A percentile compares a stretch with the other conserved stretches of the same genome.
These are phyloP conservation scores for Sphenostylis stenocarpa DNA, from an alignment of 306 rosid species.

Conservation along the genomic window DNA sequence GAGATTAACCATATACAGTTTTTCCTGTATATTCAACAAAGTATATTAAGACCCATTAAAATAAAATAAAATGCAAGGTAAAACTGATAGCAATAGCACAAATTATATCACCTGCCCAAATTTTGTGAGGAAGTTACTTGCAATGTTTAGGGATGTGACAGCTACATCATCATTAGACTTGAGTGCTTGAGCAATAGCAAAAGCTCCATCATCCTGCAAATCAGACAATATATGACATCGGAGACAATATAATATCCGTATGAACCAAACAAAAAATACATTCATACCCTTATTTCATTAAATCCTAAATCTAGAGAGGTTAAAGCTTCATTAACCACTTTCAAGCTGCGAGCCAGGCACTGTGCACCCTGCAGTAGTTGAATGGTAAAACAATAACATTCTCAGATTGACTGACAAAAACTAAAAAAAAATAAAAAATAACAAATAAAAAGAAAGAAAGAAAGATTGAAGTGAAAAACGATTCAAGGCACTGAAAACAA, in stretches of 20 bases:
- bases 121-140: constrained; percentile 90
- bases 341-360: constrained; percentile 95
- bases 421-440: not conserved
- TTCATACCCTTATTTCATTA: constrained; percentile 90
- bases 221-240: constrained; percentile 18
- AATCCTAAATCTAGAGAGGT: constrained; percentile 88
- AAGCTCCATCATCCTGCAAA: constrained; percentile 92
- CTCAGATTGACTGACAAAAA: constrained; percentile 21
- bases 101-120: constrained; percentile 76
- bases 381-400: constrained; percentile 19
- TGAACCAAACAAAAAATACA: not conserved
- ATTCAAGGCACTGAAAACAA: constrained; percentile 34
- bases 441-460: too few species aligned
- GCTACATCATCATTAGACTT: constrained; percentile 89
- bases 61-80: not conserved
- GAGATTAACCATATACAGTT: too few species aligned
- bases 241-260: constrained; percentile 12
- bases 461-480: not conserved
- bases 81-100: constrained; percentile 1
- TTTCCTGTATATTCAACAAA: too few species aligned
- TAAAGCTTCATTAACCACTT: constrained; percentile 95
- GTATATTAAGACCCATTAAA: constrained; percentile 15
- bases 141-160: constrained; percentile 71
- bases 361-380: constrained; percentile 75
- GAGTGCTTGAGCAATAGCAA: constrained; percentile 97